Evolutionary conservation across 192 early-diverging fungal genomes (phyloP).

Genomic region (Linnemannia elongata): DNA sequence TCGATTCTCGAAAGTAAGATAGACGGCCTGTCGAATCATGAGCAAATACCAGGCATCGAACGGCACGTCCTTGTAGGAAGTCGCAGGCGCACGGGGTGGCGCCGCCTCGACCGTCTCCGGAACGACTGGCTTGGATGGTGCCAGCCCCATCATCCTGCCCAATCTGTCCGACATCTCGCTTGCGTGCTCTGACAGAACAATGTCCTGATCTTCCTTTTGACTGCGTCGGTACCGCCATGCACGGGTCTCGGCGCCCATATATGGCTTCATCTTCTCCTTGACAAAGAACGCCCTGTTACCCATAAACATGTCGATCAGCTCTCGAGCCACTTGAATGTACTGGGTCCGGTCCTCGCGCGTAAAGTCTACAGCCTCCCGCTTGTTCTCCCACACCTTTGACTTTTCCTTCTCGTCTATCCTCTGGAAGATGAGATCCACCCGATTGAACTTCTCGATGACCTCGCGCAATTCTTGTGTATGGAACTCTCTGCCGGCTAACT

Average conservation of each 20-base stretch:
- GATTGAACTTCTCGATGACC: conserved; percentile 44
- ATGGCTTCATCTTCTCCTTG: conserved; percentile 44
- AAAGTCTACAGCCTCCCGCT: conserved; percentile 31
- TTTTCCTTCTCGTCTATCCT: conserved; percentile 49
- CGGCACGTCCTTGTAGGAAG: conserved; percentile 32
- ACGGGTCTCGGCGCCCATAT: conserved; percentile 31
- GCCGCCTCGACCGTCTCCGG: neutral
- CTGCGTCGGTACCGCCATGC: conserved; percentile 31
- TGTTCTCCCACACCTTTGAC: conserved; percentile 29
- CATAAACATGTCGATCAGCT: conserved; percentile 44
- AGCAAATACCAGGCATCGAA: conserved; percentile 51
- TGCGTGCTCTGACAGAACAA: conserved; percentile 51
- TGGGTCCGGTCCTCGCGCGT: conserved; percentile 49
- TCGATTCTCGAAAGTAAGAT: conserved; percentile 48
- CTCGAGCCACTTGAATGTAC: conserved; percentile 50
- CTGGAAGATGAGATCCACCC: conserved; percentile 30
- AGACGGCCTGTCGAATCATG: conserved; percentile 50
- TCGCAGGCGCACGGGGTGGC: conserved; percentile 6
- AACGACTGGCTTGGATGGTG: neutral
- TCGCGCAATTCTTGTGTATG: conserved; percentile 18
- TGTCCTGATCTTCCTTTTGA: conserved; percentile 36
- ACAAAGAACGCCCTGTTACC: conserved; percentile 53
- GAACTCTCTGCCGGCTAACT: conserved; percentile 13
- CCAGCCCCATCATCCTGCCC: conserved; percentile 44
- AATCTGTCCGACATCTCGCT: conserved; percentile 57